Percentiles rank a stretch among this genome's conserved stretches.
Evolutionary conservation across 1,139 yeast species (phyloP).

Genomic region (Yamadazyma pseudoaaseri): DNA sequence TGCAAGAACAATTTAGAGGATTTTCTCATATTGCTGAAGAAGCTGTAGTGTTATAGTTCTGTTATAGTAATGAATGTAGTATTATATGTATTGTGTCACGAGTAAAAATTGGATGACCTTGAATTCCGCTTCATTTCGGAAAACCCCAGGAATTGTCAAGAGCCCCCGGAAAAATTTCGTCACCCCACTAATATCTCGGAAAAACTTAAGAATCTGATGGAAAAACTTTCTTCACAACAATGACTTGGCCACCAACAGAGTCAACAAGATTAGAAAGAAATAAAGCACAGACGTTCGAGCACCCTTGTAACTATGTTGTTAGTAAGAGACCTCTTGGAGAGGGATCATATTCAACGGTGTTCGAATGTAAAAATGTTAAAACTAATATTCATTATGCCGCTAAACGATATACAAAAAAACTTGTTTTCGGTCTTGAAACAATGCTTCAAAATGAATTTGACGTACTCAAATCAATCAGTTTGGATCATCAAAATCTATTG

Average conservation of each 20-base stretch:
- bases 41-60: constrained; percentile 36
- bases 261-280: constrained; percentile 15
- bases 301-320: constrained; percentile 35
- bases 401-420: constrained; percentile 32
- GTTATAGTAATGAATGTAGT: neutral
- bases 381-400: constrained; percentile 40
- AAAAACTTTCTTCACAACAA: neutral
- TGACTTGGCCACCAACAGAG: constrained; percentile 19
- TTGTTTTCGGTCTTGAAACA: constrained; percentile 33
- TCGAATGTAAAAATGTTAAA: constrained; percentile 33
- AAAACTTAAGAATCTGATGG: neutral
- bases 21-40: constrained; percentile 86
- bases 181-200: neutral
- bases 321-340: constrained; percentile 32
- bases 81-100: neutral
- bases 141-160: no score
- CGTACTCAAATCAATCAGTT: constrained; percentile 48
- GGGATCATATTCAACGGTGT: constrained; percentile 40
- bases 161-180: neutral
- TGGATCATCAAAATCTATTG: constrained; percentile 48
- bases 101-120: no score
- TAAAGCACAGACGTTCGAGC: constrained; percentile 10
- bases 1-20: constrained; percentile 97
- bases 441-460: constrained; percentile 55
- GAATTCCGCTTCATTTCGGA: no score